Percentiles rank a stretch among this genome's conserved stretches.
Conservation (phyloP, 257 asterid genomes). For the Euphrasia confusa region DNA sequence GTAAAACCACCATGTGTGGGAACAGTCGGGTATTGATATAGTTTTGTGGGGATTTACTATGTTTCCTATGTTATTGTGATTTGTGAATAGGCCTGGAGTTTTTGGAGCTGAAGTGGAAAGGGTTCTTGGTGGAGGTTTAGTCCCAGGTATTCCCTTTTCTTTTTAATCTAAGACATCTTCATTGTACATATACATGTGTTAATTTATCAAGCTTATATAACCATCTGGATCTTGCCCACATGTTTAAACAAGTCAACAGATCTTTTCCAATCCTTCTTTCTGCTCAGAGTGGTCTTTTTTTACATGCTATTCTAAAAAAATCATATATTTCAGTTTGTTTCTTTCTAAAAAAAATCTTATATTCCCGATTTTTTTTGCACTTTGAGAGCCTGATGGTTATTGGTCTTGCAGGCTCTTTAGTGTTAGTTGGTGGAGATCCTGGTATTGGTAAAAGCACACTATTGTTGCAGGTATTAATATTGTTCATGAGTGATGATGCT, state of each 20-base stretch:
- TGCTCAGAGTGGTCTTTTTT: slow-evolving; percentile 6
- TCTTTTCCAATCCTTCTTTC: slow-evolving; percentile 6
- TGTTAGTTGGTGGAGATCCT: slow-evolving; percentile 95
- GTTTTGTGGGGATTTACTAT: neutral
- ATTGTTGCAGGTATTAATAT: slow-evolving; percentile 64
- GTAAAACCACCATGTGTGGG: too few relatives aligned
- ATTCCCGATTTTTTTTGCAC: slow-evolving; percentile 1
- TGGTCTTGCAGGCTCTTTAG: slow-evolving; percentile 63
- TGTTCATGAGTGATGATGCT: slow-evolving; percentile 20
- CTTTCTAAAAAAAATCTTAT: neutral
- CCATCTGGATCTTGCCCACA: neutral
- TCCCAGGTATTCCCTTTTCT: slow-evolving; percentile 57
- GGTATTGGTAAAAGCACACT: slow-evolving; percentile 97
- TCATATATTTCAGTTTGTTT: neutral
- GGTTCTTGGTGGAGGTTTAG: slow-evolving; percentile 98
- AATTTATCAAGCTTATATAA: slow-evolving; percentile 3
- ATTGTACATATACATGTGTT: neutral
- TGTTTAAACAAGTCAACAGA: neutral
- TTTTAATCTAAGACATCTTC: slow-evolving; percentile 8
- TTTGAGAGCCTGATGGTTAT: slow-evolving; percentile 9
- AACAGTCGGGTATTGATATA: neutral
- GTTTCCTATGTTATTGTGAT: slow-evolving; percentile 11
- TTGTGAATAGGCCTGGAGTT: slow-evolving; percentile 55
- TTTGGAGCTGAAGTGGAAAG: slow-evolving; percentile 95
- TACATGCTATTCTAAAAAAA: neutral